These are phyloP conservation scores for Kandelia obovata DNA, from an alignment of 345 rosid species.

Conservation along the genomic window DNA sequence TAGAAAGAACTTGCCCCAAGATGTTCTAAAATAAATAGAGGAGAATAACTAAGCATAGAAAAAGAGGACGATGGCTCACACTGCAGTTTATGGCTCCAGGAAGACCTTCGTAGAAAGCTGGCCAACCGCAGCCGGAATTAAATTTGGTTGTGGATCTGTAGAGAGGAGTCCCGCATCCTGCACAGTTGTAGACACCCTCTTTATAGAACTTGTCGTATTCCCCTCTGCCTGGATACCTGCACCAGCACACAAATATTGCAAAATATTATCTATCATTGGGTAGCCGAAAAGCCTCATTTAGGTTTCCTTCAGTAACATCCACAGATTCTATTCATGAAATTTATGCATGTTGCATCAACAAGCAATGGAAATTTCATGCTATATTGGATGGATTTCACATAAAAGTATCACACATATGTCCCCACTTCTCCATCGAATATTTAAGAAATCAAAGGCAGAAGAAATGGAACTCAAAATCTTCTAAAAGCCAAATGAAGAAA, in stretches of 20 bases:
- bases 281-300: background rate
- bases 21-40: background rate
- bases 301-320: background rate
- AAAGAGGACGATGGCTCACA: conserved; percentile 33
- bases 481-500: background rate
- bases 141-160: conserved; percentile 78
- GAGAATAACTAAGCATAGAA: background rate
- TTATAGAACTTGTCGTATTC: conserved; percentile 63
- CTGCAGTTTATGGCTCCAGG: conserved; percentile 73
- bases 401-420: background rate
- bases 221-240: conserved; percentile 84
- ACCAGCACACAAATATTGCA: background rate
- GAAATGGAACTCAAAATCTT: background rate
- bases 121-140: conserved; percentile 89
- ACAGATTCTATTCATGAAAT: background rate
- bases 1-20: background rate
- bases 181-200: conserved; percentile 73
- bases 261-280: background rate
- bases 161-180: conserved; percentile 87
- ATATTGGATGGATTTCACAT: background rate
- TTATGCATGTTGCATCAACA: background rate
- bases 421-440: no score
- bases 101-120: conserved; percentile 85
- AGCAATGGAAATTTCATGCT: background rate
- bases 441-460: background rate